A percentile compares a stretch with the other conserved stretches of the same genome.
These are phyloP conservation scores for Neoascochyta sp. DNA, from an alignment of 2,329 filamentous ascomycete species.

Conservation along the genomic window DNA sequence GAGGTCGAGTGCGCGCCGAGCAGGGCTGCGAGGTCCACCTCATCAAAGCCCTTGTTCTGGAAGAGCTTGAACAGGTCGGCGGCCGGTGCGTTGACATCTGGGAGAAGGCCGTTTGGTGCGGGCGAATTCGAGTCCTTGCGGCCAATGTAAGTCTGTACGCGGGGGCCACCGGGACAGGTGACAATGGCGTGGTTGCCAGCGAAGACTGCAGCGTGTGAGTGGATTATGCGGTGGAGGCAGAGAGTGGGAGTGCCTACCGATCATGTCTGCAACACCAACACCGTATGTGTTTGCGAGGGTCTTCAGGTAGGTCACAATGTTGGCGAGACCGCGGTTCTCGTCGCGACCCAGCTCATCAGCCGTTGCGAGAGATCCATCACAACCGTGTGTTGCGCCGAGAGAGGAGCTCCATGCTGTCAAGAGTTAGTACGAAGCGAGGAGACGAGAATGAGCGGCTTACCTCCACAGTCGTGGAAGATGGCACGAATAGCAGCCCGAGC, in stretches of 20 bases:
- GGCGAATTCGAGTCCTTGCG: constrained; percentile 10
- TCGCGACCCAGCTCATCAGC: constrained; percentile 14
- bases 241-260: not conserved
- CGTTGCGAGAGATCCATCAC: constrained; percentile 15
- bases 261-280: constrained; percentile 10
- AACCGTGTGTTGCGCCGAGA: constrained; percentile 11
- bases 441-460: constrained; percentile 5
- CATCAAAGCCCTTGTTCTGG: constrained; percentile 19
- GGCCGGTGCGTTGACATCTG: constrained; percentile 7
- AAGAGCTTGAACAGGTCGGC: constrained; percentile 16
- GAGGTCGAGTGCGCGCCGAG: constrained; percentile 22
- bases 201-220: constrained; percentile 15
- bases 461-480: constrained; percentile 19
- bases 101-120: constrained; percentile 8
- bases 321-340: constrained; percentile 42
- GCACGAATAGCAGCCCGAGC: constrained; percentile 15
- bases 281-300: constrained; percentile 37
- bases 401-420: constrained; percentile 12
- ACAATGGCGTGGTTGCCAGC: constrained; percentile 12
- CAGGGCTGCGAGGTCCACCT: constrained; percentile 25
- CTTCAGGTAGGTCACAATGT: constrained; percentile 36
- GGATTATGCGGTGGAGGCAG: constrained; percentile 17
- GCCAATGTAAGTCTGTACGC: constrained; percentile 10
- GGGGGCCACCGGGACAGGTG: constrained; percentile 13
- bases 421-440: constrained; percentile 1